These are phyloP conservation scores for Chlamydomonas incerta DNA, from an alignment of 139 green algal species.

Conservation along the genomic window DNA sequence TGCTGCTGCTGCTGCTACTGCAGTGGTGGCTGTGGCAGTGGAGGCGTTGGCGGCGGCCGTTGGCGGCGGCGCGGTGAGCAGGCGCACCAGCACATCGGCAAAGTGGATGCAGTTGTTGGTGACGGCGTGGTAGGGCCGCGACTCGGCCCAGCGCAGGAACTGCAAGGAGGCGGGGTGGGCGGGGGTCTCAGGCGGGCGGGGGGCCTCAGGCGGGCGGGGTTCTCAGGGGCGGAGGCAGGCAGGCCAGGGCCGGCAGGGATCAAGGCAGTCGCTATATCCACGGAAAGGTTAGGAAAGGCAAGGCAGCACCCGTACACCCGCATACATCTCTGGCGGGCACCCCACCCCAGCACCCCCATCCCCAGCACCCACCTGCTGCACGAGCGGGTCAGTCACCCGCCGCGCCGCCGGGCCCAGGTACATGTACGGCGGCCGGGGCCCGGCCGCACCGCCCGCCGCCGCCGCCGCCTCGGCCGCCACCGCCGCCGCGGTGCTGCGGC, in stretches of 20 bases:
- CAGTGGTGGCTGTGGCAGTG: no score
- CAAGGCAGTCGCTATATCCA: no score
- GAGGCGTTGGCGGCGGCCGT: no score
- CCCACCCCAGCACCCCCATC: not conserved
- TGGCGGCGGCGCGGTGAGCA: conserved; percentile 43
- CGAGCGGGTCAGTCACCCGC: conserved; percentile 19
- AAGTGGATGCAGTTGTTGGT: conserved; percentile 66
- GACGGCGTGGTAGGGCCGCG: conserved; percentile 53
- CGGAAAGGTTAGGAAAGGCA: not conserved
- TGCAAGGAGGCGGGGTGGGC: no score
- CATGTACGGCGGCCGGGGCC: conserved; percentile 54
- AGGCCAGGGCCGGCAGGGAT: no score
- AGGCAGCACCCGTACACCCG: no score
- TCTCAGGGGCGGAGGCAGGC: not conserved
- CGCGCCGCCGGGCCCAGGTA: conserved; percentile 33
- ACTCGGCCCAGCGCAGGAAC: conserved; percentile 49
- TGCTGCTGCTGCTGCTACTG: no score
- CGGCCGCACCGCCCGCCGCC: not conserved
- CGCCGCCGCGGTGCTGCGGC: not conserved
- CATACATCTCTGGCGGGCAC: no score
- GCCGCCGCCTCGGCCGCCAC: not conserved
- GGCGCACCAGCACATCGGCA: conserved; percentile 53
- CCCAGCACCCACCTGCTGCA: conserved; percentile 34
- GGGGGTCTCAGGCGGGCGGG: no score
- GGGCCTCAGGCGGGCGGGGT: no score